phyloP scores from a whole-genome alignment of 352 stramenopile genomes.

The Thraustotheca clavata region DNA sequence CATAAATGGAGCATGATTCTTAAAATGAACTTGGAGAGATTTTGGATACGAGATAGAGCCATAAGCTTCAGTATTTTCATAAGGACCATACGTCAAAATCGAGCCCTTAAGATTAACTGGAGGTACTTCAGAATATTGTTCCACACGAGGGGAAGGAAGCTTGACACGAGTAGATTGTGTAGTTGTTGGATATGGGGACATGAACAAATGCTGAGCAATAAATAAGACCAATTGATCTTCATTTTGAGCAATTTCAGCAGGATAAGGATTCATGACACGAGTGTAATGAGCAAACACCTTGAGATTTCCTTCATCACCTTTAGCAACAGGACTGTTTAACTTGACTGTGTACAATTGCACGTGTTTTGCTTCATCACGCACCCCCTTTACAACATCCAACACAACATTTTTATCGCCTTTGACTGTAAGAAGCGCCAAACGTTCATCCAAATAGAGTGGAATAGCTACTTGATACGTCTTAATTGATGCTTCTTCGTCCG shows the following conservation, averaged over 20 bases:
- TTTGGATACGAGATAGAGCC: slow-evolving; percentile 26
- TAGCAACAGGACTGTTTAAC: slow-evolving; percentile 46
- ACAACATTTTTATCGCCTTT: slow-evolving; percentile 56
- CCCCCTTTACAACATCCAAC: slow-evolving; percentile 50
- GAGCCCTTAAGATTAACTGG: slow-evolving; percentile 66
- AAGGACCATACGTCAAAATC: slow-evolving; percentile 69
- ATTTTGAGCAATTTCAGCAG: slow-evolving; percentile 59
- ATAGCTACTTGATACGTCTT: slow-evolving; percentile 58
- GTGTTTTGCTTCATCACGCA: slow-evolving; percentile 26
- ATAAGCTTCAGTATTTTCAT: slow-evolving; percentile 38
- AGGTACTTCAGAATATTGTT: slow-evolving; percentile 51
- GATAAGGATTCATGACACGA: slow-evolving; percentile 68
- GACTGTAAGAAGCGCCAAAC: slow-evolving; percentile 48
- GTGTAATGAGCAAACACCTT: slow-evolving; percentile 78
- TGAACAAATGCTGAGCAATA: slow-evolving; percentile 48
- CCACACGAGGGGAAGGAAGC: slow-evolving; percentile 57
- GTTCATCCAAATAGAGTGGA: slow-evolving; percentile 38
- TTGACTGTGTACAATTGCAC: slow-evolving; percentile 63
- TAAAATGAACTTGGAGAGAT: slow-evolving; percentile 64
- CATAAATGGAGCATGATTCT: slow-evolving; percentile 81
- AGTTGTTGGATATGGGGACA: slow-evolving; percentile 65
- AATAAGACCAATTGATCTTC: slow-evolving; percentile 84
- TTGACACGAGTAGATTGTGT: slow-evolving; percentile 83
- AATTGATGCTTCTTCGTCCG: slow-evolving; percentile 43
- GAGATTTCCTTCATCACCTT: slow-evolving; percentile 41